Evolutionary conservation across 2,329 filamentous ascomycete species (phyloP), one percentile per base, ranked within the genome.

Genomic region (Aureobasidium musti): DNA sequence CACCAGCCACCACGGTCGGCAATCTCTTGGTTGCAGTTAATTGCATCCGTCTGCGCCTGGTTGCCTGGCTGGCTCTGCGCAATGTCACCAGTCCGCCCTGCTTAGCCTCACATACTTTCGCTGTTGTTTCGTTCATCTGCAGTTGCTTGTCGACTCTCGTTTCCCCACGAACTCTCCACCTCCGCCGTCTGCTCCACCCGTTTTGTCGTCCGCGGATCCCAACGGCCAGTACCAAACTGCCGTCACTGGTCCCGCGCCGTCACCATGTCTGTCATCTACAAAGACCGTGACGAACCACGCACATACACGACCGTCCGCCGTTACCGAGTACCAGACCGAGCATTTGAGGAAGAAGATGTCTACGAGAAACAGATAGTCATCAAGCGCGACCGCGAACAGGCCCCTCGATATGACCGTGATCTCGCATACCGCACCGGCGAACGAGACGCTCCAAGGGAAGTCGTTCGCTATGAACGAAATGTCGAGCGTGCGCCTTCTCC

Each of bases 241-340:
- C 49, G 47, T 54, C 61, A 19, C 37, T 49, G 35, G 61, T 53
- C 33, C 61, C 37, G 47, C 61, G 33, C 61, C 61, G 47, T 54
- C 56, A 66, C 23, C 66, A 80, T 80, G 80, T 82, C 81, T 49
- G 77, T 79, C 73, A 74, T 81, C 70, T 80, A 78, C 74, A 79
- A 75, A 68, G 80, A 82, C 70, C 72, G 61, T 73, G 73, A 61
- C 66, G 77, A 77, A 68, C 73, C 75, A 41, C 75, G 79, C 63
- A 80, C 77, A 41, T 83, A 82, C 72, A 84, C 82, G 70, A 85
- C 83, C 7, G 82, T 88, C 71, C 86, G 85, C 73, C 84, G 86
- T 72, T 88, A 89, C 79, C 80, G 81, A 68, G 75, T 83, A n/a
- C 82, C 82, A 59, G 82, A 84, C 63, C 77, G 77, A 67, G 77